phyloP scores from a whole-genome alignment of 1,284 basidiomycete genomes.

The Puccinia sorghi region DNA sequence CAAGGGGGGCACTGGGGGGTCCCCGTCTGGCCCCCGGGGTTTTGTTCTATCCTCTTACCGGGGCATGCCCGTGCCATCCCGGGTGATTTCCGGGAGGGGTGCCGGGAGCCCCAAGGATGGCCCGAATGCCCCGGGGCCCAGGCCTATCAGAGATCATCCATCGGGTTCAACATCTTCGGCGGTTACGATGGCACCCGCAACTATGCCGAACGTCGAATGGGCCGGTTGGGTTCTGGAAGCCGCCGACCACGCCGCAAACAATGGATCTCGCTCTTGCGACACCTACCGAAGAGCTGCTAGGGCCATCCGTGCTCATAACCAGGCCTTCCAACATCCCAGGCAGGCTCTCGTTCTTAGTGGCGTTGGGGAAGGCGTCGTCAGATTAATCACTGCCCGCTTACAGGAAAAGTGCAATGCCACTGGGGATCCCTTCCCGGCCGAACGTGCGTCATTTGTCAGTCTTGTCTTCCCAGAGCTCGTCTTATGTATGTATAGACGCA shows the following conservation, averaged over 20 bases:
- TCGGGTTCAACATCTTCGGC: background rate
- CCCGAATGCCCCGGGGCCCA: background rate
- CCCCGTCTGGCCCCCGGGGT: no score
- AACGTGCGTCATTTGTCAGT: constrained; percentile 29
- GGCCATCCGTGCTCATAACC: constrained; percentile 16
- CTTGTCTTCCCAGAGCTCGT: background rate
- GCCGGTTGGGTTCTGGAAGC: constrained; percentile 41
- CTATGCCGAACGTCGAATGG: constrained; percentile 26
- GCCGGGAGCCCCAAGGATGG: no score
- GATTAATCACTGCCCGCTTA: constrained; percentile 21
- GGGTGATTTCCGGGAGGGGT: no score
- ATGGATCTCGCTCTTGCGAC: constrained; percentile 32
- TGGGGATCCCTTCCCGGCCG: constrained; percentile 17
- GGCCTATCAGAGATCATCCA: background rate
- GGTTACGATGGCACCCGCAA: constrained; percentile 2
- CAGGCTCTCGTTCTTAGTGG: constrained; percentile 29
- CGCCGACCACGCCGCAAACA: constrained; percentile 24
- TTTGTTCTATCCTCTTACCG: no score
- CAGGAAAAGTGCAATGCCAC: constrained; percentile 11
- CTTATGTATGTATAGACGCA: no score
- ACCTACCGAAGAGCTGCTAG: constrained; percentile 20
- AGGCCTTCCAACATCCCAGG: constrained; percentile 20
- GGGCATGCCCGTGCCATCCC: no score
- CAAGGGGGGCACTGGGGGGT: no score
- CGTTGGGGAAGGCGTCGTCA: constrained; percentile 26